These are phyloP conservation scores for Luffa aegyptiaca DNA, from an alignment of 306 rosid genomes.

Conservation along the genomic window DNA sequence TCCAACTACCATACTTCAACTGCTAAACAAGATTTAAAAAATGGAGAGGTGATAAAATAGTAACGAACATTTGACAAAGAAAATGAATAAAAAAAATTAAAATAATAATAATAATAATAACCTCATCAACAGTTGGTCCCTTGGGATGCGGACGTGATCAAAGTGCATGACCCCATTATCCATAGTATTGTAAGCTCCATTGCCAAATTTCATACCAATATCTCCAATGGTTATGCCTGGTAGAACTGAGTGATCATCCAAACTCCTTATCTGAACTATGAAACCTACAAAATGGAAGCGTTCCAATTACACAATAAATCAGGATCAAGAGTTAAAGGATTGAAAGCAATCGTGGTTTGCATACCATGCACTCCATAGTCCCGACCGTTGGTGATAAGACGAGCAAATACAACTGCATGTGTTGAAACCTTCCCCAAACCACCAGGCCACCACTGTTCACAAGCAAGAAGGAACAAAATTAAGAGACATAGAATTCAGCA, in stretches of 20 bases:
- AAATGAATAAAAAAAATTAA: background rate
- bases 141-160: constrained; percentile 78
- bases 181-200: constrained; percentile 86
- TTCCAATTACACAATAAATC: constrained; percentile 7
- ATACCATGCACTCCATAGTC: constrained; percentile 86
- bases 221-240: constrained; percentile 84
- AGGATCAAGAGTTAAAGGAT: constrained; percentile 1
- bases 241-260: constrained; percentile 89
- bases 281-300: constrained; percentile 47
- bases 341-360: background rate
- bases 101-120: constrained; percentile 5
- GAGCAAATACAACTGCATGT: constrained; percentile 79
- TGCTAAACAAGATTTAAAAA: background rate
- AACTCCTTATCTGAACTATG: constrained; percentile 87
- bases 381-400: constrained; percentile 60
- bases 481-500: constrained; percentile 7
- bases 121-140: constrained; percentile 97
- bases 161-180: constrained; percentile 82
- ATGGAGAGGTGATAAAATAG: background rate
- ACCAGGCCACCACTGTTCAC: constrained; percentile 98
- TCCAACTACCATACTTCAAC: background rate
- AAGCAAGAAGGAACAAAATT: constrained; percentile 15
- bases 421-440: constrained; percentile 92
- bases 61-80: background rate
- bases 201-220: constrained; percentile 89